Percentiles rank a stretch among this genome's conserved stretches.
Conservation (phyloP, 2,329 filamentous ascomycete species). For the Penicillium sp. region DNA sequence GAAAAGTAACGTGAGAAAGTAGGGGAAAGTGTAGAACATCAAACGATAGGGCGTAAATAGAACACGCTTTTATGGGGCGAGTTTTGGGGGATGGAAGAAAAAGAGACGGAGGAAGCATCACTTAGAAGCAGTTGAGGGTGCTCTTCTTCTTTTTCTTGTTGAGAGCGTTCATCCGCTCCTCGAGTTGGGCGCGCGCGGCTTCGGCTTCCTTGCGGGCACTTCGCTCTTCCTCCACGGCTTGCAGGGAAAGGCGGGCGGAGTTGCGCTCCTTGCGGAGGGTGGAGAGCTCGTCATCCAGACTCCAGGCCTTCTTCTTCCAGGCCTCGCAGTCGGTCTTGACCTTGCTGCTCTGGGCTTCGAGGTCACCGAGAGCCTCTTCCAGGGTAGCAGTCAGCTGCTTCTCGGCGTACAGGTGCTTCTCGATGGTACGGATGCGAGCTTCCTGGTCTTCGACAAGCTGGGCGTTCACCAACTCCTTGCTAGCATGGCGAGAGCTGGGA, state of each 20-base stretch:
- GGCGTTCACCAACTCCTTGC: constrained; percentile 75
- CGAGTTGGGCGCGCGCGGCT: constrained; percentile 80
- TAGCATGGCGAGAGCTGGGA: constrained; percentile 69
- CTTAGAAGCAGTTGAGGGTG: constrained; percentile 97
- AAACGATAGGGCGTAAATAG: constrained; percentile 15
- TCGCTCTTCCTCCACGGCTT: constrained; percentile 94
- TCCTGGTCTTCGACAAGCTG: constrained; percentile 95
- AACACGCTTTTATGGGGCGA: constrained; percentile 19
- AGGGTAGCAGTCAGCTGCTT: constrained; percentile 94
- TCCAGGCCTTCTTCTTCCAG: constrained; percentile 82
- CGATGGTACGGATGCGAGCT: constrained; percentile 88
- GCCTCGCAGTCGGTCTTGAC: constrained; percentile 85
- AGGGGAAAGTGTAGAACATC: constrained; percentile 12
- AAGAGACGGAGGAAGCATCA: background rate
- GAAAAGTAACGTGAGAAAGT: constrained; percentile 8
- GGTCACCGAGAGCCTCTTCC: constrained; percentile 91
- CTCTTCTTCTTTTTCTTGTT: constrained; percentile 92
- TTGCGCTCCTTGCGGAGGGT: constrained; percentile 60
- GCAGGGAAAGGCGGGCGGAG: constrained; percentile 66
- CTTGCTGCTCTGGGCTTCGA: constrained; percentile 89
- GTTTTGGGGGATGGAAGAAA: background rate
- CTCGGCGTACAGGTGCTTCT: constrained; percentile 94
- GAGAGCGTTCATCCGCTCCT: constrained; percentile 91
- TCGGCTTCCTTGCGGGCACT: constrained; percentile 90
- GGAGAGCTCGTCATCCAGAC: constrained; percentile 66